Evolutionary conservation across 2,329 filamentous ascomycete species (phyloP).

Genomic region (Colletotrichum cereale): DNA sequence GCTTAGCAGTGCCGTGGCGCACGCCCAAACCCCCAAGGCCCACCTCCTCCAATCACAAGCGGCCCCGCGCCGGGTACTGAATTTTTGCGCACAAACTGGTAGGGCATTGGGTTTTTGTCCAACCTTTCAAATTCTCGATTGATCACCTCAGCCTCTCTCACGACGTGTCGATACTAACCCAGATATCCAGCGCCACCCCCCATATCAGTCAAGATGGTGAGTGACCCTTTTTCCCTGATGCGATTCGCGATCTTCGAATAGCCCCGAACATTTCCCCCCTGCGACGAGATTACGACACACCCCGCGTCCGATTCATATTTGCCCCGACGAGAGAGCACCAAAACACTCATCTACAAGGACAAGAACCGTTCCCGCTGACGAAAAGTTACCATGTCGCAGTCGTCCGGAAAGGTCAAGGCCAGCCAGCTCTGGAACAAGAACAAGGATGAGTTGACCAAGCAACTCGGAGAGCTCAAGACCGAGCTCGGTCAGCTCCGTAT

Average conservation of each 20-base stretch:
- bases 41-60: conserved; percentile 11
- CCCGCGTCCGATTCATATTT: conserved; percentile 19
- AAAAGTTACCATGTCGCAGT: conserved; percentile 48
- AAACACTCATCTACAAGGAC: background rate
- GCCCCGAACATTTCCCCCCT: conserved; percentile 17
- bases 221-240: conserved; percentile 32
- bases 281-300: conserved; percentile 25
- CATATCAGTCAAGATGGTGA: conserved; percentile 42
- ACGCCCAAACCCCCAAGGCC: conserved; percentile 13
- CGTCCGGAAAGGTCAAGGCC: conserved; percentile 85
- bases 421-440: conserved; percentile 98
- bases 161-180: conserved; percentile 41
- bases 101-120: conserved; percentile 10
- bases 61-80: conserved; percentile 14
- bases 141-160: conserved; percentile 24
- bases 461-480: conserved; percentile 93
- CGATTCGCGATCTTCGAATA: conserved; percentile 27
- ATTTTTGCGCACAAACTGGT: conserved; percentile 21
- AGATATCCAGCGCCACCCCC: conserved; percentile 41
- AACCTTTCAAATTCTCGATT: conserved; percentile 10
- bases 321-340: conserved; percentile 23
- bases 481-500: conserved; percentile 97
- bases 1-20: conserved; percentile 1
- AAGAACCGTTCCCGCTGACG: conserved; percentile 38
- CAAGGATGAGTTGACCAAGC: conserved; percentile 98